A percentile compares a stretch with the other conserved stretches of the same genome.
phyloP scores from a whole-genome alignment of 2,329 filamentous ascomycete species.

The Talaromyces funiculosus region DNA sequence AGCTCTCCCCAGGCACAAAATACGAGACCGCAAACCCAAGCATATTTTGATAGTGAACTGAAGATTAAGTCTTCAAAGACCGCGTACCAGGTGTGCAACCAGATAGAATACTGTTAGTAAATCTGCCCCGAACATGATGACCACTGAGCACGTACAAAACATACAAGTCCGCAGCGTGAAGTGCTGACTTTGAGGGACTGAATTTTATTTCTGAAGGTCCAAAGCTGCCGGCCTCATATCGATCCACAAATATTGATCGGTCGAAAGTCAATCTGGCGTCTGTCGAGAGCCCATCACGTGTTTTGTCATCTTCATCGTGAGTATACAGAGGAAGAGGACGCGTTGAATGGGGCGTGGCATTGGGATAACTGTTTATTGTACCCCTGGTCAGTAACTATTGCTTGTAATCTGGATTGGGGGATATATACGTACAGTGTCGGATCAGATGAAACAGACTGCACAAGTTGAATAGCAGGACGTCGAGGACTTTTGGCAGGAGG shows the following conservation, averaged over 20 bases:
- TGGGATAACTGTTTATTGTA: neutral
- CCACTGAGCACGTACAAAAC: neutral
- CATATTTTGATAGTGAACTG: neutral
- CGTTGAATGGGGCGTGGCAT: neutral
- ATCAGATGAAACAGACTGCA: neutral
- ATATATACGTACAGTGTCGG: neutral
- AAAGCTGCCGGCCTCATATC: neutral
- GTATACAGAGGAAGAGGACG: neutral
- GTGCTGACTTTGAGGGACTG: neutral
- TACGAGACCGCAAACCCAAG: neutral
- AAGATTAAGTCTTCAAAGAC: neutral
- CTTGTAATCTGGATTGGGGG: neutral
- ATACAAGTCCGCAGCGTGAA: neutral
- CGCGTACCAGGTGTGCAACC: slow-evolving; percentile 1
- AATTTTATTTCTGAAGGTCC: neutral
- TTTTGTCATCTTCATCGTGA: neutral
- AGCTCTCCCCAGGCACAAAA: neutral
- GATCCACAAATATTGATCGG: neutral
- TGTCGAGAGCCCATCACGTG: neutral
- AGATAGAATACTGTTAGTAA: neutral
- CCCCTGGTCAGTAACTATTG: neutral
- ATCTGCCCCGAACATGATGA: neutral
- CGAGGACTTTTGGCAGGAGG: neutral
- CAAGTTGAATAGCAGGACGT: neutral
- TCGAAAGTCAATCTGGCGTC: neutral